A percentile compares a stretch with the other conserved stretches of the same genome.
These are phyloP conservation scores for Phyllostachys edulis DNA, from an alignment of 176 grass and related monocot genomes.

Conservation along the genomic window DNA sequence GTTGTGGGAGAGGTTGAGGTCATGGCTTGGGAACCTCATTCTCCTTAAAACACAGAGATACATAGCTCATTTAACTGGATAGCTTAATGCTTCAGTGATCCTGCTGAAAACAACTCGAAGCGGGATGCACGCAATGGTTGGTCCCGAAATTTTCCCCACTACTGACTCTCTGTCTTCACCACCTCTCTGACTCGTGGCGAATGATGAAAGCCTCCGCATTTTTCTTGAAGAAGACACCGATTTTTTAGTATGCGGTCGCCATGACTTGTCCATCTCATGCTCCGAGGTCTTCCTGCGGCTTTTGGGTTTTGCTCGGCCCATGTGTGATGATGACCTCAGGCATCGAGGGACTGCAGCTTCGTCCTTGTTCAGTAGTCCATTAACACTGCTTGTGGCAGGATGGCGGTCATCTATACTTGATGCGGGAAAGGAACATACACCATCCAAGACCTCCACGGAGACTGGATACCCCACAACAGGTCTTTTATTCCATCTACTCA, in stretches of 20 bases:
- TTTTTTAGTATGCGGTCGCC: constrained; percentile 50
- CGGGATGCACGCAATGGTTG: constrained; percentile 69
- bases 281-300: constrained; percentile 29
- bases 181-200: constrained; percentile 43
- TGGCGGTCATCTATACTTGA: constrained; percentile 18
- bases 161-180: constrained; percentile 36
- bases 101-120: constrained; percentile 94
- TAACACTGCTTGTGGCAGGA: constrained; percentile 22
- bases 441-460: constrained; percentile 52
- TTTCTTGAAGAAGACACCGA: constrained; percentile 57
- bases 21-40: neutral
- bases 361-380: constrained; percentile 39
- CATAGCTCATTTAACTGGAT: constrained; percentile 31
- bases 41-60: neutral
- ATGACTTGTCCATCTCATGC: constrained; percentile 37
- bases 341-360: neutral
- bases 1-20: neutral
- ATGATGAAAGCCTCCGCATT: constrained; percentile 87
- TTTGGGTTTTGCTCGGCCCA: neutral
- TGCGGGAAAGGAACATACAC: constrained; percentile 29
- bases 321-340: neutral
- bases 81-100: constrained; percentile 77
- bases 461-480: constrained; percentile 80
- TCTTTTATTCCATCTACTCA: constrained; percentile 77
- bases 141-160: constrained; percentile 49